Percentiles rank a stretch among this genome's conserved stretches.
Conservation (phyloP, 257 asterid species). For the Gynochthodes officinalis region DNA sequence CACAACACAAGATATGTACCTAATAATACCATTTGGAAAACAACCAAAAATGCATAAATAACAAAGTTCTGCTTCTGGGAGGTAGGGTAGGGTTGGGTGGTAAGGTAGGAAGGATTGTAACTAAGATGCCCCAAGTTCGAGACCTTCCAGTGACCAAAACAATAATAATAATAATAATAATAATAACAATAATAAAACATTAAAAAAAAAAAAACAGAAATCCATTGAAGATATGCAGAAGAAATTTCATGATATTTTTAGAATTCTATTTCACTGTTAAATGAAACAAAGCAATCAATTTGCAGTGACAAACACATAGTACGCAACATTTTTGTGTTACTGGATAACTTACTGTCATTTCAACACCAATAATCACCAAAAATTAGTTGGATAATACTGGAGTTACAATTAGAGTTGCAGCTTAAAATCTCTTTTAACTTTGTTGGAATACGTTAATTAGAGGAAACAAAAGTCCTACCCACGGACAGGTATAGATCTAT, state of each 20-base stretch:
- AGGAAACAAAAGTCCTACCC: constrained; percentile 52
- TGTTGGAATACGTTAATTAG: neutral
- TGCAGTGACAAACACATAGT: neutral
- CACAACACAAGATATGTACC: constrained; percentile 87
- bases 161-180: too few species aligned
- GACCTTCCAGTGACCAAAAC: too few species aligned
- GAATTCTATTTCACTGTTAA: neutral
- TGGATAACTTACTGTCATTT: neutral
- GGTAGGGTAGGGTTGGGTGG: too few species aligned
- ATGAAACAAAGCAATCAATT: neutral
- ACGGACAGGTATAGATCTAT: constrained; percentile 63
- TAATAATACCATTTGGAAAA: constrained; percentile 29
- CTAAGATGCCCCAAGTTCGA: too few species aligned
- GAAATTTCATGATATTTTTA: neutral
- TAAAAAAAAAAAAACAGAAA: too few species aligned
- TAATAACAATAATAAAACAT: too few species aligned
- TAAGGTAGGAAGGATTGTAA: too few species aligned
- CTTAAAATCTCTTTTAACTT: neutral
- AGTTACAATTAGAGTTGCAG: neutral
- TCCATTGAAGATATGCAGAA: neutral
- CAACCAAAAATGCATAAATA: neutral
- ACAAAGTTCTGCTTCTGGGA: neutral
- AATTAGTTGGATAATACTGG: neutral
- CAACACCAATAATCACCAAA: neutral
- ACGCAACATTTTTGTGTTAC: neutral